Evolutionary conservation across 2,329 filamentous ascomycete species (phyloP), one percentile per base, ranked within the genome.

Genomic region (Ophiocordyceps camponoti-leonardi): DNA sequence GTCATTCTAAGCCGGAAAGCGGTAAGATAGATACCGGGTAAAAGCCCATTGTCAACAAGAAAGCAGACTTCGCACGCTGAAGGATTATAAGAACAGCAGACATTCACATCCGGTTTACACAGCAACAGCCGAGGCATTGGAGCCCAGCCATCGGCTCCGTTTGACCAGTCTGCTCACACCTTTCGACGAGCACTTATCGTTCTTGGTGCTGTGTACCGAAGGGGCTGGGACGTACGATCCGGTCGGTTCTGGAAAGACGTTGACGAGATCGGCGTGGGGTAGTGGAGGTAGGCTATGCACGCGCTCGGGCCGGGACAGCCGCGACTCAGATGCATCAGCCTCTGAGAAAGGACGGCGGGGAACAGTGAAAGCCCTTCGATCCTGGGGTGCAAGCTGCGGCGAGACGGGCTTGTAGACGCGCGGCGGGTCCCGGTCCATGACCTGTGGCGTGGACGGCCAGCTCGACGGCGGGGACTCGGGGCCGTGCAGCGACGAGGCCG

Each of bases 101-200:
- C 3, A 19, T 18, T n/a, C n/a, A 10, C n/a, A 11, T 33, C 5
- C n/a, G 7, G 18, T 8, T 19, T 39, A 53, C 12, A 47, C 53
- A 6, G 49, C 45, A 42, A 55, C 46, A 6, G 47, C 46, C 6
- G 49, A 42, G 1, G 48, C 31, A 41, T 55, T 55, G 12, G 53
- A 53, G 16, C 41, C 46, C 14, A 50, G 49, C 51, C 52, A 54
- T 35, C 50, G 52, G n/a, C 49, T 51, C 44, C 54, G 57, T 46
- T 54, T 56, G 7, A 52, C 16, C 5, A 56, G 46, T 31, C 51
- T 56, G 30, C 50, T 45, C 1, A 51, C 48, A 13, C 51, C 51
- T 46, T 66, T 66, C 48, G 59, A 18, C n/a, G 35, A 19, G 35
- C 11, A 11, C n/a, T 18, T 8, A 6, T 39, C 18, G 60, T 12